Base-by-base conservation (phyloP, 2,329 filamentous ascomycete genomes). In the Xylogone sp. region DNA sequence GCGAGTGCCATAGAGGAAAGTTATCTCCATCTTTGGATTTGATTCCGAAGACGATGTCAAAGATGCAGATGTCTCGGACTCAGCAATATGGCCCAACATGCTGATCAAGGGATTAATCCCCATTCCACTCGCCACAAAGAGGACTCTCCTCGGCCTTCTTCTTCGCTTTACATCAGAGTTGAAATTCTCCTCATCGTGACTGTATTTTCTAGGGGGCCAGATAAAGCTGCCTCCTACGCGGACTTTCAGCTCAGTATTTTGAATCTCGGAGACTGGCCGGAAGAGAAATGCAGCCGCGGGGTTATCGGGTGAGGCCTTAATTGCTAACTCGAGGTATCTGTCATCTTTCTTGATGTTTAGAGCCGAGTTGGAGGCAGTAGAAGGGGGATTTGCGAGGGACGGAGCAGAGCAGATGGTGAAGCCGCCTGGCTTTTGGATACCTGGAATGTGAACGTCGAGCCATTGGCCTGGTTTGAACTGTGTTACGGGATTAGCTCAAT, bases 381-480 rank as follows among this genome's bases (percentile, higher is more conserved):
- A 65, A 54, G 20, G 68, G 54, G 50, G 34, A 10, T 21, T 27
- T 18, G 53, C 42, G 9, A 76, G 71, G 42, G 76, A 78, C 0
- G 90, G 90, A 0, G 86, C 73, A 1, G 88, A 94, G 6, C 90
- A 93, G 57, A 96, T 87, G 42, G 90, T 96, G 74, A 96, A 96
- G 52, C 91, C 91, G 29, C 91, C 91, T 3, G 89, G 84, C 65
- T 86, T 83, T 43, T 77, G 62, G 43, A 89, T 71, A 34, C 73
- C 75, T 1, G 91, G 90, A 49, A 90, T 79, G 66, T 87, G 86
- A 6, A 90, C 84, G 66, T 96, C 91, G 51, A 96, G 78, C 89
- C 90, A 96, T 75, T 96, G 91, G 49, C 91, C 91, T 4, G 91
- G 83, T 5, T 84, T 76, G 69, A 94, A 95, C 77, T 88, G 68